A percentile compares a stretch with the other conserved stretches of the same genome.
These are phyloP conservation scores for Teratosphaeria gauchensis DNA, from an alignment of 2,329 filamentous ascomycete genomes.

Conservation along the genomic window DNA sequence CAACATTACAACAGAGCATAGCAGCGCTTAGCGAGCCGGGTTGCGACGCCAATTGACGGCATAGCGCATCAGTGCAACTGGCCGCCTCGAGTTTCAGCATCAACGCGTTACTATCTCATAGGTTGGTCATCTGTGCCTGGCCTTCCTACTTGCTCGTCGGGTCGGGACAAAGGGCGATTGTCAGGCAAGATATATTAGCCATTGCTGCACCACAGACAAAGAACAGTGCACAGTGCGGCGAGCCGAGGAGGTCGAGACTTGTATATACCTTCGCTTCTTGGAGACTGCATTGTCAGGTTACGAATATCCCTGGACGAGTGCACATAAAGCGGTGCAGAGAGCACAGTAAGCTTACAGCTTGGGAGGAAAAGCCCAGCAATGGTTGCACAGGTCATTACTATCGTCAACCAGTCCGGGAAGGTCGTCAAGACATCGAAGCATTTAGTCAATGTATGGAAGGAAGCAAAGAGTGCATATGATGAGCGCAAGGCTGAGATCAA, in stretches of 20 bases:
- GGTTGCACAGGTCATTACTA: conserved; percentile 64
- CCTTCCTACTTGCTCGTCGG: neutral
- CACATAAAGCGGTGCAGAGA: neutral
- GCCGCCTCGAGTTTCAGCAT: neutral
- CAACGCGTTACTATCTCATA: neutral
- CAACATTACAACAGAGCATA: neutral
- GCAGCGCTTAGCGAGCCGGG: neutral
- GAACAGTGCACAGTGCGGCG: neutral
- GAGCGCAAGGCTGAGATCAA: conserved; percentile 78
- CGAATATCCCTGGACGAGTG: no score
- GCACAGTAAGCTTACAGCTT: neutral
- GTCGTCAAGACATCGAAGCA: conserved; percentile 87
- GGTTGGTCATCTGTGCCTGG: neutral
- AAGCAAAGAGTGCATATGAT: conserved; percentile 77
- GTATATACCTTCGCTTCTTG: neutral
- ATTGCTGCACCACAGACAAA: neutral
- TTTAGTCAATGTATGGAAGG: conserved; percentile 80
- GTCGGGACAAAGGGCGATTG: neutral
- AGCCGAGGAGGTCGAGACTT: neutral
- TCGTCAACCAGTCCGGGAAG: conserved; percentile 86
- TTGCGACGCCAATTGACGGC: neutral
- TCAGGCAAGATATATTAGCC: neutral
- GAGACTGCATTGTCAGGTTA: neutral
- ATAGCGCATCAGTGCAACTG: neutral
- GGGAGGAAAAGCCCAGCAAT: conserved; percentile 4